Percentiles rank a stretch among this genome's conserved stretches.
Conservation (phyloP, 768 basidiomycete species). For the Chiua virens region DNA sequence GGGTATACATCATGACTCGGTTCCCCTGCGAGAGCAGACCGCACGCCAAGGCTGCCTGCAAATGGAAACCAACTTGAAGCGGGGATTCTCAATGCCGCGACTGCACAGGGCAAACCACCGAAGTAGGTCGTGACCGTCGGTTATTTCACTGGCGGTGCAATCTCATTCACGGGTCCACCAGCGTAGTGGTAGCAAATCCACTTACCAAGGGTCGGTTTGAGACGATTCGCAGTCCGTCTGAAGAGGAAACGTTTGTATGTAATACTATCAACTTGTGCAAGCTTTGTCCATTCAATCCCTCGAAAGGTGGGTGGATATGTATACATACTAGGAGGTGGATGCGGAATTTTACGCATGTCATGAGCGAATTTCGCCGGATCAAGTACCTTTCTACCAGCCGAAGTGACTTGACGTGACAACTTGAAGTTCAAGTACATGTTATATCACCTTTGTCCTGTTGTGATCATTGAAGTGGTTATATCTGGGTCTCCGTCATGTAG, state of each 20-base stretch:
- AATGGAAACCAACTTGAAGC: slow-evolving; percentile 66
- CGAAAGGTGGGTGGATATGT: too few species aligned
- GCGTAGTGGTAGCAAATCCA: slow-evolving; percentile 28
- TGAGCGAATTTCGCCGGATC: too few species aligned
- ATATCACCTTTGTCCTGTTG: too few species aligned
- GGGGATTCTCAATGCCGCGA: slow-evolving; percentile 40
- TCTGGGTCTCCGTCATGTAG: too few species aligned
- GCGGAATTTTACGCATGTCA: too few species aligned
- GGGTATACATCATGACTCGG: slow-evolving; percentile 83
- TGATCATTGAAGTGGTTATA: too few species aligned
- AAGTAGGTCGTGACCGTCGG: neutral
- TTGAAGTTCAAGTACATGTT: too few species aligned
- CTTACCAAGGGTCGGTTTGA: slow-evolving; percentile 53
- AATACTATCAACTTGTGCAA: slow-evolving; percentile 25
- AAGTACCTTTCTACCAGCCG: too few species aligned
- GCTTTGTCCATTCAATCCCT: neutral
- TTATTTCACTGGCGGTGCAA: neutral
- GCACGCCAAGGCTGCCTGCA: slow-evolving; percentile 66
- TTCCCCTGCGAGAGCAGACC: slow-evolving; percentile 80
- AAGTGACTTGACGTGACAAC: too few species aligned
- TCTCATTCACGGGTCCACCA: neutral
- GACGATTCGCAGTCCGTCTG: slow-evolving; percentile 43
- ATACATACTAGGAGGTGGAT: too few species aligned
- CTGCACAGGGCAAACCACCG: neutral
- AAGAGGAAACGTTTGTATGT: slow-evolving; percentile 45